These are phyloP conservation scores for Pyrenochaeta sp. DNA, from an alignment of 2,329 filamentous ascomycete genomes.

Conservation along the genomic window DNA sequence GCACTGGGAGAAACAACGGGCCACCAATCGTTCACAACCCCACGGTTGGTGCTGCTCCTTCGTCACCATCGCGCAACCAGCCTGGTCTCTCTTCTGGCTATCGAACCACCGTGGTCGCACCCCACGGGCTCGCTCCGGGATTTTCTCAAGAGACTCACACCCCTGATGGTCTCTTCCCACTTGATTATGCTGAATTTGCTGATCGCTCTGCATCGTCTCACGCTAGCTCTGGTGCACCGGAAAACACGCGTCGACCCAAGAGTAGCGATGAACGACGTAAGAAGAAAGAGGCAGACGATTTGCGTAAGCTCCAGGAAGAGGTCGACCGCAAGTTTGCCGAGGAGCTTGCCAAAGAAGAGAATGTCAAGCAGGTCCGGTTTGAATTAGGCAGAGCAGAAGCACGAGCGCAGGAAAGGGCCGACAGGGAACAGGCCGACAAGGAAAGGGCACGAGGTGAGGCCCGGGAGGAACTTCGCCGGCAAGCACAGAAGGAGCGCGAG, in stretches of 20 bases:
- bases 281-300: constrained; percentile 26
- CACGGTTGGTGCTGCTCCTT: constrained; percentile 12
- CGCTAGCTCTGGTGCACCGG: constrained; percentile 27
- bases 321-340: constrained; percentile 25
- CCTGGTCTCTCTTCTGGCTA: constrained; percentile 24
- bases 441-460: constrained; percentile 26
- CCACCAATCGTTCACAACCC: constrained; percentile 41
- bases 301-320: constrained; percentile 34
- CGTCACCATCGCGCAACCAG: constrained; percentile 27
- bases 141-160: constrained; percentile 15
- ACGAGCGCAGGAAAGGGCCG: constrained; percentile 26
- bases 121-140: constrained; percentile 16
- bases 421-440: constrained; percentile 26
- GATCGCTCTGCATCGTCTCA: constrained; percentile 28
- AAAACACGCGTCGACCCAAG: constrained; percentile 29
- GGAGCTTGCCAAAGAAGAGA: constrained; percentile 20
- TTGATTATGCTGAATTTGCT: constrained; percentile 31
- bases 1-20: constrained; percentile 28
- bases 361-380: constrained; percentile 35
- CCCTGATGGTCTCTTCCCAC: constrained; percentile 17
- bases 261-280: constrained; percentile 28
- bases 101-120: constrained; percentile 25
- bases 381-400: constrained; percentile 31
- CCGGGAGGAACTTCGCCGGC: constrained; percentile 16
- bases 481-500: constrained; percentile 13